Evolutionary conservation across 2,329 filamentous ascomycete genomes (phyloP), one percentile per base, ranked within the genome.

Genomic region (Trichoderma hamatum): DNA sequence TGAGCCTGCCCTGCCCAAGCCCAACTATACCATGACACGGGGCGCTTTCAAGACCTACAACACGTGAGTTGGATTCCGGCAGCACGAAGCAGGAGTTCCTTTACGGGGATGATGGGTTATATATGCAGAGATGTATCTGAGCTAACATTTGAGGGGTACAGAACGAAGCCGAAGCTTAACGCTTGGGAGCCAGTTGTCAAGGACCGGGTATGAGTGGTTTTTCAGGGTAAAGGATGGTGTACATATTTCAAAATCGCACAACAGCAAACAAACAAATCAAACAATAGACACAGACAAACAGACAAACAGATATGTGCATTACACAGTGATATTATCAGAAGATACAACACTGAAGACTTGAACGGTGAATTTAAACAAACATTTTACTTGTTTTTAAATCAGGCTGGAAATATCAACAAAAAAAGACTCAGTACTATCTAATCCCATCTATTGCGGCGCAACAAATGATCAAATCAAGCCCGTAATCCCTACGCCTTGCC

Each of bases 1-100:
- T 92, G 94, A 97, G 79, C 85, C 89, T 70, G 84, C 85, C 68
- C 86, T 86, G 83, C 78, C 95, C 76, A 84, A 89, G 71, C 90
- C 92, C 72, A 96, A 93, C 80, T 83, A 89, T 75, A 97, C 96
- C 32, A 83, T 85, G 76, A 91, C 87, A 71, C 88, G 91, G 71
- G 93, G 87, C 70, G 94, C 94, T 51, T 99, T 90, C 85, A 96
- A 92, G 85, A 89, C 96, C 39, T 99, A 97, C 83, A 97, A 85
- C 84, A 99, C 96, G 94, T 98, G 82, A 81, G 94, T 90, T 7
- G 32, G 36, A 16, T 43, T 6, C 32, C 11, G 11, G 32, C 14
- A 49, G 14, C n/a, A 49, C n/a, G n/a, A 21, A 21, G 43, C n/a
- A 13, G 43, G 10, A 11, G 9, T 46, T 34, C n/a, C 2, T n/a